These are phyloP conservation scores for Condylostoma magnum DNA, from an alignment of 169 alveolate genomes.

Conservation along the genomic window DNA sequence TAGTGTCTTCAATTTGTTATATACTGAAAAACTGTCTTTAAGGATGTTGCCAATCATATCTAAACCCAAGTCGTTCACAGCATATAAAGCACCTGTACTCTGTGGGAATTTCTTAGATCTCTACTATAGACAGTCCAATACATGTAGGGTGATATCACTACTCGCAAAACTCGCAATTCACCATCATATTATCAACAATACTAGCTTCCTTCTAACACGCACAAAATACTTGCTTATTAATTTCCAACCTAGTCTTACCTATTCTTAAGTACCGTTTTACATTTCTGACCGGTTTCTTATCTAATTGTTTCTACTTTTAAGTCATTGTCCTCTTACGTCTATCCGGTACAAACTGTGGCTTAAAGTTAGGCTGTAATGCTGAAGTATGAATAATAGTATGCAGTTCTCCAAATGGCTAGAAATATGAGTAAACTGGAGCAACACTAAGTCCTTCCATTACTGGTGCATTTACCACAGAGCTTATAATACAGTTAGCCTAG, in stretches of 20 bases:
- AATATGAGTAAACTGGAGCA: background rate
- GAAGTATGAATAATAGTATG: background rate
- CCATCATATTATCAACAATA: slow-evolving; percentile 19
- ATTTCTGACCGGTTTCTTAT: background rate
- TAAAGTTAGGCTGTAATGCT: background rate
- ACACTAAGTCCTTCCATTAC: background rate
- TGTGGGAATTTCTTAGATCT: background rate
- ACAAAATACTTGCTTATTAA: slow-evolving; percentile 2
- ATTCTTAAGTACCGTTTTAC: background rate
- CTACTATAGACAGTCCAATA: background rate
- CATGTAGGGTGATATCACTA: slow-evolving; percentile 32
- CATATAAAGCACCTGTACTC: slow-evolving; percentile 21
- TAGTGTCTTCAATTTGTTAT: background rate
- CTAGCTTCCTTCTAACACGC: slow-evolving; percentile 7
- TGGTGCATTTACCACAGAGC: background rate
- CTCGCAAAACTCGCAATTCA: slow-evolving; percentile 29
- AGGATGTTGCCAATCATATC: background rate
- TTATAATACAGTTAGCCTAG: background rate
- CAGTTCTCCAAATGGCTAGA: slow-evolving; percentile 16
- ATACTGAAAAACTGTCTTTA: background rate
- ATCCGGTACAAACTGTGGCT: background rate
- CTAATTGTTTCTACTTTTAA: background rate
- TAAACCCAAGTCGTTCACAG: slow-evolving; percentile 4
- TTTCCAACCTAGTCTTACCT: slow-evolving; percentile 4
- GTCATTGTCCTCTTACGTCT: slow-evolving; percentile 19